Base-by-base conservation (phyloP, 78 protist species). In the Corallochytrium limacisporum region DNA sequence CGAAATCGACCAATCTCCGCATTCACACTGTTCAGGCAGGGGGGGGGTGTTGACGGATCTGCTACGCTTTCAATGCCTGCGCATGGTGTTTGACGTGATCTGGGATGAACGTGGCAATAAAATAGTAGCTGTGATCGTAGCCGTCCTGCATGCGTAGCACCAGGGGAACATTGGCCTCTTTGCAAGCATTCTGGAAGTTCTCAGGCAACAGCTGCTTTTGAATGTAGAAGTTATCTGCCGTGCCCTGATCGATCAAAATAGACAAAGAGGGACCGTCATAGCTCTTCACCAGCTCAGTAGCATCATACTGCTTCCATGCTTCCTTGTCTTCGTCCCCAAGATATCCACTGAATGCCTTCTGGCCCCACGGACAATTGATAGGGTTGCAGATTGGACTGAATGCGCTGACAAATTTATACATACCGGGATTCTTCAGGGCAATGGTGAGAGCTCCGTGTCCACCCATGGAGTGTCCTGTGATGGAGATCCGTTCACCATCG, bases 351-450 rank as follows among this genome's bases (percentile, higher is more conserved):
- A 87, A 83, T 24, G 85, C 80, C 50, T 79, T 75, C 2, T 24
- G 20, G 32, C 90, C 89, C 86, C 85, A 78, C 10, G 75, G 77
- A 2, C 72, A 66, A 12, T 62, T 13, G 40, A 18, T 46, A 18
- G 95, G 91, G 74, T 88, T 69, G 69, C 81, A 68, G 53, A 91
- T 91, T 9, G 96, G 95, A 20, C 95, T 62, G 29, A 91, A 91
- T 16, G 91, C 96, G 1, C 91, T 83, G 18, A 79, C 84, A 18
- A 88, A 87, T 59, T 29, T 7, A 66, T 43, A 85, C 22, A 1
- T 4, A n/a, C 28, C 49, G 18, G 86, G 89, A 49, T 79, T 80
- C 49, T 62, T 75, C 29, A 88, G 37, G 26, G 82, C 81, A 39
- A 20, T 24, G 0, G 65, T 20, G 1, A 89, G 75, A 20, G 94